Evolutionary conservation across 2,329 filamentous ascomycete genomes (phyloP).

Genomic region (Aspergillus ochraceus): DNA sequence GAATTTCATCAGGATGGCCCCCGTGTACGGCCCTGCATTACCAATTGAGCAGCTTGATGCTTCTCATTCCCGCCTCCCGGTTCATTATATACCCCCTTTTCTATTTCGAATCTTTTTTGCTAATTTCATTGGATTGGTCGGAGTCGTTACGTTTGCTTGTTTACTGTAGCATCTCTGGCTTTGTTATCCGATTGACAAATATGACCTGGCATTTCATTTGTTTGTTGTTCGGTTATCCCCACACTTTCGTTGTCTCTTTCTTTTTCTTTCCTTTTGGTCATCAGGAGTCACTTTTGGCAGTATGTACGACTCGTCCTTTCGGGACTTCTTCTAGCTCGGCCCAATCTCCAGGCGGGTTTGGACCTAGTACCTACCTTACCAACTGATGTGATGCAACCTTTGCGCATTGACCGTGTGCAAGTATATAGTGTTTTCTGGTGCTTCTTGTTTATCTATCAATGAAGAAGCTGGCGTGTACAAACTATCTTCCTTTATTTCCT

Average conservation of each 20-base stretch:
- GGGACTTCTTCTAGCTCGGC: neutral
- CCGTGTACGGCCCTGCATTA: conserved; percentile 2
- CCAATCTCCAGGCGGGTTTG: neutral
- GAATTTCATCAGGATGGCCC: neutral
- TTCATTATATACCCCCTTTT: conserved; percentile 13
- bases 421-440: neutral
- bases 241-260: neutral
- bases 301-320: neutral
- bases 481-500: neutral
- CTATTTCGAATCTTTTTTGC: neutral
- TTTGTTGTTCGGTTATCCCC: neutral
- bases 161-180: conserved; percentile 1
- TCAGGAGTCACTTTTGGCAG: neutral
- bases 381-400: neutral
- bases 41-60: conserved; percentile 10
- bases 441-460: too few relatives aligned
- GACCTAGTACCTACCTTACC: neutral
- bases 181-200: neutral
- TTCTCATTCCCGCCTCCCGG: conserved; percentile 4
- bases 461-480: neutral
- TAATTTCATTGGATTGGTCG: neutral
- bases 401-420: neutral
- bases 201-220: neutral
- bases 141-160: neutral
- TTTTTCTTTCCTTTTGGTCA: neutral